Evolutionary conservation across 2,329 filamentous ascomycete genomes (phyloP).

Genomic region (Paecilomyces formosus): DNA sequence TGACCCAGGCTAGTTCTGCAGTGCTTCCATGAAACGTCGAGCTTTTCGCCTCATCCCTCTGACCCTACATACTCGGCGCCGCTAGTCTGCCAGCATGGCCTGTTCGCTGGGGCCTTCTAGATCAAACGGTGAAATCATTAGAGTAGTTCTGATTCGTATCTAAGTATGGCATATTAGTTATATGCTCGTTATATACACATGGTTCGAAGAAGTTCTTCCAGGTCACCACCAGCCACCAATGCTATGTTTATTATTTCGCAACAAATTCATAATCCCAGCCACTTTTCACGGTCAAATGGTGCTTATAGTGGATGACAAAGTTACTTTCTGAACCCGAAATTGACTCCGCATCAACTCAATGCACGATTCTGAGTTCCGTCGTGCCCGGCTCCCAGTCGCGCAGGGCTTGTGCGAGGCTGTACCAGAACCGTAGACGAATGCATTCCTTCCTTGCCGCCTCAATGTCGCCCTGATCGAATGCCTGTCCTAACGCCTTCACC

Average conservation of each 20-base stretch:
- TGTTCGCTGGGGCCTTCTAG: neutral
- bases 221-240: neutral
- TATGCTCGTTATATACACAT: conserved; percentile 1
- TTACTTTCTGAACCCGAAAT: neutral
- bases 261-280: neutral
- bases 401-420: conserved; percentile 74
- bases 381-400: conserved; percentile 78
- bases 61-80: neutral
- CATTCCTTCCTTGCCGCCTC: conserved; percentile 63
- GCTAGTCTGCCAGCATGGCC: neutral
- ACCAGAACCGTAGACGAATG: conserved; percentile 79
- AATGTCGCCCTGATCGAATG: conserved; percentile 61
- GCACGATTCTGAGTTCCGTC: conserved; percentile 46
- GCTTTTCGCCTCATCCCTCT: neutral
- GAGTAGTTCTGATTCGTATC: neutral
- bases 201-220: neutral
- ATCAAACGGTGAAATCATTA: neutral
- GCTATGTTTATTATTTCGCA: neutral
- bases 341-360: conserved; percentile 33
- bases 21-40: neutral
- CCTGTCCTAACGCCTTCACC: conserved; percentile 54
- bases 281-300: neutral
- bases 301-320: neutral
- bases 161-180: neutral
- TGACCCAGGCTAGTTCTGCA: neutral